These are phyloP conservation scores for Aspergillus cejpii DNA, from an alignment of 2,329 filamentous ascomycete species.

Conservation along the genomic window DNA sequence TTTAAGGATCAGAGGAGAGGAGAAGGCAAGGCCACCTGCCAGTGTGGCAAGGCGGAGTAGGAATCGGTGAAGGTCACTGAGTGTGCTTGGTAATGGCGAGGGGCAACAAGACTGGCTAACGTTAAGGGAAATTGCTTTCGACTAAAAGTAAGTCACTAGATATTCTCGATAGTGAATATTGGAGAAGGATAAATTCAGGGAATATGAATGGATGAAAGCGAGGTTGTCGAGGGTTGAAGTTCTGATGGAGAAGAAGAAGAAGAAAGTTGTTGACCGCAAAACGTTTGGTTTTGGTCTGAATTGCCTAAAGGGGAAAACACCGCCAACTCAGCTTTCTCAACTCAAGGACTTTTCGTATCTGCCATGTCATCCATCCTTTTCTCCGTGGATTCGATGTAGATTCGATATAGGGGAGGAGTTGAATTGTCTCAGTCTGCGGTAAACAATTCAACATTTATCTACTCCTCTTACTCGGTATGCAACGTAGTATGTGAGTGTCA, in stretches of 20 bases:
- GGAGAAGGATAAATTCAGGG: neutral
- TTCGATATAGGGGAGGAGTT: no score
- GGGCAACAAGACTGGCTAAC: conserved; percentile 1
- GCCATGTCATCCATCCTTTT: no score
- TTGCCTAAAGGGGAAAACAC: conserved; percentile 15
- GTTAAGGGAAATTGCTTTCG: conserved; percentile 3
- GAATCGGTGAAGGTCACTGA: conserved; percentile 11
- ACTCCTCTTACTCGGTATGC: neutral
- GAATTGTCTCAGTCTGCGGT: no score
- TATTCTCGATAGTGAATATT: neutral
- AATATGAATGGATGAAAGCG: neutral
- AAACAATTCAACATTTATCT: no score
- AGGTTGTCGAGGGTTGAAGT: conserved; percentile 1
- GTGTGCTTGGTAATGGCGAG: neutral
- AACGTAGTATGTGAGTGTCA: neutral
- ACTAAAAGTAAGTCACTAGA: neutral
- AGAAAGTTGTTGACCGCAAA: conserved; percentile 2
- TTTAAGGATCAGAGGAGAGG: conserved; percentile 3
- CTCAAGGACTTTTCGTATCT: no score
- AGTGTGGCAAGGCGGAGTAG: conserved; percentile 16
- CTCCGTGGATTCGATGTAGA: no score
- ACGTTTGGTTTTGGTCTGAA: conserved; percentile 2
- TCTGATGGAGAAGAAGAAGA: conserved; percentile 2
- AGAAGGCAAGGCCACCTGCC: conserved; percentile 8
- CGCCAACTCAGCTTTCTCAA: neutral